Evolutionary conservation across 2,329 filamentous ascomycete species (phyloP), one percentile per base, ranked within the genome.

Genomic region (Fragosphaeria purpurea): DNA sequence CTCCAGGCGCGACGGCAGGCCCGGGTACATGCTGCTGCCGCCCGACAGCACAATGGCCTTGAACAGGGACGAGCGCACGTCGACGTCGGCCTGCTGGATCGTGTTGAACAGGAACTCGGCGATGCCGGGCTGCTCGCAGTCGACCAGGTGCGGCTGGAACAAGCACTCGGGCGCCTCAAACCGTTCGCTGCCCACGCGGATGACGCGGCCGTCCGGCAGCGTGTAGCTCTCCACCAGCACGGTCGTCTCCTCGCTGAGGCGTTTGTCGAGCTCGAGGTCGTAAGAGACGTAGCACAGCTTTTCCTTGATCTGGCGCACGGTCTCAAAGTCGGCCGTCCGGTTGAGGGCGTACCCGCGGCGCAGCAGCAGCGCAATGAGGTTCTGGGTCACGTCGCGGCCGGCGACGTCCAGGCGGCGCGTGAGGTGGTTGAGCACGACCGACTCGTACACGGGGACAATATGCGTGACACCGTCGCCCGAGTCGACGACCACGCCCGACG

Each of bases 281-380:
- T 97, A 98, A 10, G 90, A 96, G 51, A 98, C 91, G 67, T 98
- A 98, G 77, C 93, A 97, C 47, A 98, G 85, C 77, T 98, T 98
- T 77, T 98, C 93, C 74, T 98, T 98, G 75, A 98, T 97, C 69
- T 97, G 91, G 55, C 93, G 86, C 51, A 98, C 93, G 4, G 93
- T 98, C 71, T 98, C 93, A 68, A 98, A 98, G 68, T 98, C 93
- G 65, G 93, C 93, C 10, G 93, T 98, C 67, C 93, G 83, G 80
- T 98, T 98, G 56, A 98, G 82, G 38, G 93, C 89, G 68, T 98
- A 98, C 43, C 93, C 93, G 59, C 93, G 83, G 63, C 93, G 88
- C 52, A 95, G 80, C 22, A 98, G 83, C 46, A 98, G 83, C 47
- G 89, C 88, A 68, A 98, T 98, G 57, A 98, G 79, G 70, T 98